These are phyloP conservation scores for Fusarium compactum DNA, from an alignment of 2,329 filamentous ascomycete species.

Conservation along the genomic window DNA sequence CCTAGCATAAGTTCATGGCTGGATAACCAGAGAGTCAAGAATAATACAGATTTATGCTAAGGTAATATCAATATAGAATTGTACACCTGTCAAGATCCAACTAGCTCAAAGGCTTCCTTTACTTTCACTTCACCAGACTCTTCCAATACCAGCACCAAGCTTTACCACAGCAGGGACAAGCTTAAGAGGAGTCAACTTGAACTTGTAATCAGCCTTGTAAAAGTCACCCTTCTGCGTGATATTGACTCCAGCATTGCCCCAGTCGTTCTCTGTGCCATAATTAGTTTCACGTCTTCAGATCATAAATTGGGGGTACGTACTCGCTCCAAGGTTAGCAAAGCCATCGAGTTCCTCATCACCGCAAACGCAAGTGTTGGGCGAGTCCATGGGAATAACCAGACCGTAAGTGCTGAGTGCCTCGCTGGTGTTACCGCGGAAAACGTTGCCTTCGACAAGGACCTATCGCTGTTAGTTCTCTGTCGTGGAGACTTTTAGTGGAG, in stretches of 20 bases:
- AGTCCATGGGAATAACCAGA: constrained; percentile 66
- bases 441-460: constrained; percentile 62
- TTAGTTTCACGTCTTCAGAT: constrained; percentile 36
- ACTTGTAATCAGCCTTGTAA: constrained; percentile 61
- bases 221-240: constrained; percentile 65
- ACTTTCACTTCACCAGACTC: constrained; percentile 44
- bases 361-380: constrained; percentile 64
- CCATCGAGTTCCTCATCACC: constrained; percentile 67
- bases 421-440: constrained; percentile 59
- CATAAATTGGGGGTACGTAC: constrained; percentile 50
- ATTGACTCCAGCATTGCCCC: constrained; percentile 61
- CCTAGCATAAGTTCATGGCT: no score
- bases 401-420: constrained; percentile 67
- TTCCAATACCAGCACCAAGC: constrained; percentile 60
- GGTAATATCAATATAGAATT: neutral
- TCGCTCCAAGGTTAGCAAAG: constrained; percentile 65
- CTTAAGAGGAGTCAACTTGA: constrained; percentile 59
- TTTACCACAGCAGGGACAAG: constrained; percentile 58
- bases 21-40: no score
- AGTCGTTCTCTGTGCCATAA: constrained; percentile 56
- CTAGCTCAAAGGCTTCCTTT: no score
- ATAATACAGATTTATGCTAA: neutral
- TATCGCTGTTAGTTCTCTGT: constrained; percentile 26
- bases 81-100: neutral
- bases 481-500: accelerated